Evolutionary conservation across 129 eudicot genomes (phyloP).

Genomic region (Tanacetum coccineum): DNA sequence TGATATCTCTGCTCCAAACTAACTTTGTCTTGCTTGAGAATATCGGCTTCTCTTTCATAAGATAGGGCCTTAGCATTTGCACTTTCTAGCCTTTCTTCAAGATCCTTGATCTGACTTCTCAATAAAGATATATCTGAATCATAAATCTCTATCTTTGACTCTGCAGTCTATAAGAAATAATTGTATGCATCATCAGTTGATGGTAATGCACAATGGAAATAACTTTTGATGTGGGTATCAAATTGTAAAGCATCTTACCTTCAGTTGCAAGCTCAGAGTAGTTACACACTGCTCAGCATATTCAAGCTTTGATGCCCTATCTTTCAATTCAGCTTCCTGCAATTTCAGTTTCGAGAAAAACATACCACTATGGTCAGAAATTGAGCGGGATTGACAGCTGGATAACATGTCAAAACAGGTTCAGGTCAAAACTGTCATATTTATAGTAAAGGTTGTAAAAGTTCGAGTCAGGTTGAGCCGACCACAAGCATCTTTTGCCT

Average conservation of each 20-base stretch:
- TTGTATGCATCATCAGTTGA: background rate
- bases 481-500: no score
- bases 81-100: constrained; percentile 14
- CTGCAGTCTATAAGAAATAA: constrained; percentile 40
- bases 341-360: background rate
- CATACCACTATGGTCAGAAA: background rate
- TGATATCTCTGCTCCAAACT: constrained; percentile 58
- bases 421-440: no score
- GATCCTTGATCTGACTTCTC: constrained; percentile 10
- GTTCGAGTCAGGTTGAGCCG: no score
- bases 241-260: constrained; percentile 42
- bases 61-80: constrained; percentile 11
- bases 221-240: background rate
- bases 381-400: no score
- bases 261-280: constrained; percentile 75
- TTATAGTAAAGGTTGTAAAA: no score
- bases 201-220: background rate
- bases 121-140: background rate
- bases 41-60: constrained; percentile 14
- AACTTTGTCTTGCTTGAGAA: constrained; percentile 7
- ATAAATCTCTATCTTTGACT: background rate
- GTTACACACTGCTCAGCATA: constrained; percentile 75
- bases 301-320: constrained; percentile 67
- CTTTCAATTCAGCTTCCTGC: constrained; percentile 79
- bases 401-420: no score